Conservation (phyloP, 2,329 filamentous ascomycete genomes). For the Fusarium algeriense region DNA sequence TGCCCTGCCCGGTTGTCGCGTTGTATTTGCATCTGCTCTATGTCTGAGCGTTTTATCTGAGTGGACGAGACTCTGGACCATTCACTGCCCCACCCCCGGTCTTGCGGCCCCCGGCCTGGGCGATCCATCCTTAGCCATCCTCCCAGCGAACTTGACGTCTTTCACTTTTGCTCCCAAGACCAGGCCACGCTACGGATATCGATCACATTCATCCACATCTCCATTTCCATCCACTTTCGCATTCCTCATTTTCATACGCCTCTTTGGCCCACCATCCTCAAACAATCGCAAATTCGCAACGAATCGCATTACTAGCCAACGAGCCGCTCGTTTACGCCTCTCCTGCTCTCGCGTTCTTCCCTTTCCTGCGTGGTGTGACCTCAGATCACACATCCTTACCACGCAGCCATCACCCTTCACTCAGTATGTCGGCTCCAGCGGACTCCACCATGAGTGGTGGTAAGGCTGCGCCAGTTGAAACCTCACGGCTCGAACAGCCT, state of each 20-base stretch:
- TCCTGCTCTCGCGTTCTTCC: slow-evolving; percentile 18
- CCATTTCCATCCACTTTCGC: slow-evolving; percentile 27
- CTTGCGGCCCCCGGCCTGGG: slow-evolving; percentile 46
- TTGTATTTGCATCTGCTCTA: slow-evolving; percentile 41
- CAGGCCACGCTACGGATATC: slow-evolving; percentile 38
- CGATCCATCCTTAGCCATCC: slow-evolving; percentile 42
- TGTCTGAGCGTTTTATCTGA: slow-evolving; percentile 45
- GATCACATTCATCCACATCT: slow-evolving; percentile 34
- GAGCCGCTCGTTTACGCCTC: slow-evolving; percentile 36
- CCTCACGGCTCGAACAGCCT: slow-evolving; percentile 51
- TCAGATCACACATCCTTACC: slow-evolving; percentile 41
- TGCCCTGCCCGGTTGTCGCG: slow-evolving; percentile 26
- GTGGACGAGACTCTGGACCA: slow-evolving; percentile 40
- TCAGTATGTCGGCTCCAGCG: slow-evolving; percentile 50
- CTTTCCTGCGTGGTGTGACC: slow-evolving; percentile 45
- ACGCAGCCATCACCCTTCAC: slow-evolving; percentile 30
- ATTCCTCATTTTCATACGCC: slow-evolving; percentile 35
- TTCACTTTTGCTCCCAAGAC: slow-evolving; percentile 47
- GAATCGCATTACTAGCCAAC: slow-evolving; percentile 28
- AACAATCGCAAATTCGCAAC: slow-evolving; percentile 16
- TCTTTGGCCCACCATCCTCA: slow-evolving; percentile 30
- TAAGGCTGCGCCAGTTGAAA: slow-evolving; percentile 46
- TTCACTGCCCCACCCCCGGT: slow-evolving; percentile 46
- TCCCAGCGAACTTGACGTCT: slow-evolving; percentile 47
- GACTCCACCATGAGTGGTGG: slow-evolving; percentile 52